Evolutionary conservation across 208 protist species (phyloP), one percentile per base, ranked within the genome.

Genomic region (Acanthamoeba castellanii): DNA sequence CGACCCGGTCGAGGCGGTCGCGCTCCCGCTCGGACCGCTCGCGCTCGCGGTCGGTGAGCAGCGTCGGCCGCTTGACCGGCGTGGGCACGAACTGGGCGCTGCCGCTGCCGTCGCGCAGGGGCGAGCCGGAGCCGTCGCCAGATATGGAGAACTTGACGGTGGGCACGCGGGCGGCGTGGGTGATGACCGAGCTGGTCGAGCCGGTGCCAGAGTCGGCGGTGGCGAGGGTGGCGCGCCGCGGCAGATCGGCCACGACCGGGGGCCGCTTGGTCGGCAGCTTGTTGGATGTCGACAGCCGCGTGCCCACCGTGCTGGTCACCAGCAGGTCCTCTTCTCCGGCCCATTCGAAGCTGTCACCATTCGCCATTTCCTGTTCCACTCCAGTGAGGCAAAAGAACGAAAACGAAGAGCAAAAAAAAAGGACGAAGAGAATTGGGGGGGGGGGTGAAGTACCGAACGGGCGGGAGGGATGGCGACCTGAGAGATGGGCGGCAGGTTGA

Each of bases 401-500:
- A 47, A 47, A 47, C 37, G 37, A 47, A 47, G 45, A 47, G 7
- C 45, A 11, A 47, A 47, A 11, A 47, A 11, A 47, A 11, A 47
- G 45, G 7, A 47, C 45, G 45, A 47, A 0, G 37, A 42, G 37
- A 42, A 42, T n/a, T n/a, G n/a, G n/a, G 3, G 37, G 3, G 37
- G 3, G 37, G 37, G 3, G 57, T 25, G 57, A 25, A 6, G 57
- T 64, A 64, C 57, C 57, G 57, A 64, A 32, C 68, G 68, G 27
- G n/a, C 68, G 30, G 16, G 27, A 14, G 68, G 68, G 7, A 76
- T 76, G 68, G 68, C 68, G 8, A 32, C 1, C 32, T 76, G 68
- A 5, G 68, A 76, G 68, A 76, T 76, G 68, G 68, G 68, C 68
- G 68, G 68, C 25, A 76, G 68, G 30, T 30, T 42, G 68, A 76